Conservation (phyloP, 331 rosid species). For the Malus hybrid region DNA sequence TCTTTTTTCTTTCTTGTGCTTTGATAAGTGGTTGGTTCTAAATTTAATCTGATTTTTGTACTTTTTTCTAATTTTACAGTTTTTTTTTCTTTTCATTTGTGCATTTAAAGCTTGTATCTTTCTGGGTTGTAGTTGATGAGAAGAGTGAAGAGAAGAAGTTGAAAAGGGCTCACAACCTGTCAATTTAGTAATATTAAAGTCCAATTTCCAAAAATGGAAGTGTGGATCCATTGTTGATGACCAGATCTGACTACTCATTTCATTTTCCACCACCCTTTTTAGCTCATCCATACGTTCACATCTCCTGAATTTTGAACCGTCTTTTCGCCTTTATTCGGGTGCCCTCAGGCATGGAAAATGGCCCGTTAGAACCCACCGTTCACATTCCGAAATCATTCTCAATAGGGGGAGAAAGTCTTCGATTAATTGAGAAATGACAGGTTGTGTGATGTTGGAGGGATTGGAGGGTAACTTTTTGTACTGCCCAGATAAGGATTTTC, state of each 20-base stretch:
- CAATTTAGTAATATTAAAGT: constrained; percentile 12
- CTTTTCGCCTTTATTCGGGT: constrained; percentile 20
- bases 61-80: not conserved
- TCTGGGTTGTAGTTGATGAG: constrained; percentile 46
- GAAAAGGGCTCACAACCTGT: constrained; percentile 28
- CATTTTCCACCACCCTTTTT: constrained; percentile 45
- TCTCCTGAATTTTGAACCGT: constrained; percentile 27
- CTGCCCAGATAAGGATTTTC: constrained; percentile 48
- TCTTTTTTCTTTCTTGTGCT: constrained; percentile 46
- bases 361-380: constrained; percentile 30
- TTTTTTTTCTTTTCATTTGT: not conserved
- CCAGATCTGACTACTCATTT: constrained; percentile 73
- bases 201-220: constrained; percentile 36
- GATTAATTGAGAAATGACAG: constrained; percentile 54
- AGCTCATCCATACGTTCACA: constrained; percentile 34
- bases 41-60: constrained; percentile 20
- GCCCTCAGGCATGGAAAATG: constrained; percentile 51
- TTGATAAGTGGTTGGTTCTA: constrained; percentile 42
- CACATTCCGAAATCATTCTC: constrained; percentile 42
- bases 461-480: constrained; percentile 34
- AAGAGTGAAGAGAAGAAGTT: constrained; percentile 40
- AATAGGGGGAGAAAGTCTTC: constrained; percentile 31
- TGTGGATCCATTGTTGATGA: constrained; percentile 57
- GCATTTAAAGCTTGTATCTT: constrained; percentile 33
- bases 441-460: constrained; percentile 27